Percentiles rank a stretch among this genome's conserved stretches.
These are phyloP conservation scores for Ramalina peruviana DNA, from an alignment of 495 filamentous ascomycete genomes.

Conservation along the genomic window DNA sequence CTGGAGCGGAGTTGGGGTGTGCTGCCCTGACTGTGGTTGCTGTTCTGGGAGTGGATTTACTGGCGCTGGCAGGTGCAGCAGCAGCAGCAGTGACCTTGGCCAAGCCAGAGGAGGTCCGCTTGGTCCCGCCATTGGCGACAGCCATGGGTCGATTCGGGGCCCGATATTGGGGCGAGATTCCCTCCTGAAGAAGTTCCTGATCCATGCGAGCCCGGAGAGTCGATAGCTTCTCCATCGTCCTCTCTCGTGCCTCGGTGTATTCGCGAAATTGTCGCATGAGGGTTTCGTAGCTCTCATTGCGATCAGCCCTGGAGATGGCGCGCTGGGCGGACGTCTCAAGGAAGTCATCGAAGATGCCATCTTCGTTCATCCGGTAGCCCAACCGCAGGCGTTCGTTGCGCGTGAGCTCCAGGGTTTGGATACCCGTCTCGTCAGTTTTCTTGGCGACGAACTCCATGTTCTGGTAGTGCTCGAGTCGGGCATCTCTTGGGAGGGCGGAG, in stretches of 20 bases:
- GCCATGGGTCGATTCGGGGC: not conserved
- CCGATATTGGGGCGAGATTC: not conserved
- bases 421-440: conserved; percentile 11
- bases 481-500: conserved; percentile 9
- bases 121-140: not conserved
- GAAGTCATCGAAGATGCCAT: conserved; percentile 9
- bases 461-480: conserved; percentile 7
- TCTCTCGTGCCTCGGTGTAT: not conserved
- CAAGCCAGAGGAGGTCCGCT: not conserved
- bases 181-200: not conserved
- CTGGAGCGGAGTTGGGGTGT: no score
- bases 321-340: not conserved
- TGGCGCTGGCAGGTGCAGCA: no score
- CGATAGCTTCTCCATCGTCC: not conserved
- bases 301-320: not conserved
- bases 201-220: not conserved
- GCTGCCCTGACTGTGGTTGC: not conserved
- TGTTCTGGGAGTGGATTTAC: no score
- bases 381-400: conserved; percentile 15
- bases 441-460: conserved; percentile 18
- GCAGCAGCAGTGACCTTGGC: not conserved
- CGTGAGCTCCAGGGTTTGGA: conserved; percentile 5
- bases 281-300: not conserved
- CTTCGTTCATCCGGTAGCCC: conserved; percentile 10
- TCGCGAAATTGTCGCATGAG: not conserved